Evolutionary conservation across 139 green algal genomes (phyloP), one percentile per base, ranked within the genome.

Genomic region (Asterochloris erici): DNA sequence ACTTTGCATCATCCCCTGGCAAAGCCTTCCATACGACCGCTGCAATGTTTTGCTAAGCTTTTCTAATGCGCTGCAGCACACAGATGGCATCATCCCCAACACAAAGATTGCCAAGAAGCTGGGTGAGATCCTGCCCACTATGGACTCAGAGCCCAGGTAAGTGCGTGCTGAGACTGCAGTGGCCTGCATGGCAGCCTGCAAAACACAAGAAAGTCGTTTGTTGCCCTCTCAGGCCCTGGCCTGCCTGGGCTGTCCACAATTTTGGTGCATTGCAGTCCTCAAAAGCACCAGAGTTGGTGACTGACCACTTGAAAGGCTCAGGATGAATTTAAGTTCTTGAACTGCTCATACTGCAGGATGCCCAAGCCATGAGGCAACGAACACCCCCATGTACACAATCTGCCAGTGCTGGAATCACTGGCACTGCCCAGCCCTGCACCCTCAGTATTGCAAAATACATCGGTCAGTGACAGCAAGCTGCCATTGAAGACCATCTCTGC

Each of bases 91-190:
- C 11, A 64, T 83, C 19, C 66, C 66, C 2, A 83, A 83, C 38
- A n/a, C 66, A 26, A 73, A n/a, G 29, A 83, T 83, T 21, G 68
- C 79, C 16, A 83, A 68, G 69, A 83, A 83, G 79, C 66, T 83
- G 29, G 79, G 79, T 14, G 79, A 83, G 11, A 24, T 78, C 38
- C 29, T 83, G 79, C 66, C 11, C 73, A 77, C 73, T 14, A 61
- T 17, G 21, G 17, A 26, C 24, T 26, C 24, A 26, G 16, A 77
- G 73, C 38, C 38, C 26, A 77, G 47, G 73, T 77, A 28, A 77
- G 47, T 77, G 73, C 10, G 0, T 21, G n/a, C n/a, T n/a, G n/a
- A n/a, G n/a, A n/a, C n/a, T n/a, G 24, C 73, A 38, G 24, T 16
- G 24, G 73, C 17, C 24, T 77, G 38, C 38, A 54, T 54, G n/a